Percentiles rank a stretch among this genome's conserved stretches.
Evolutionary conservation across 73 alveolate genomes (phyloP).

Genomic region (Symbiodinium natans): DNA sequence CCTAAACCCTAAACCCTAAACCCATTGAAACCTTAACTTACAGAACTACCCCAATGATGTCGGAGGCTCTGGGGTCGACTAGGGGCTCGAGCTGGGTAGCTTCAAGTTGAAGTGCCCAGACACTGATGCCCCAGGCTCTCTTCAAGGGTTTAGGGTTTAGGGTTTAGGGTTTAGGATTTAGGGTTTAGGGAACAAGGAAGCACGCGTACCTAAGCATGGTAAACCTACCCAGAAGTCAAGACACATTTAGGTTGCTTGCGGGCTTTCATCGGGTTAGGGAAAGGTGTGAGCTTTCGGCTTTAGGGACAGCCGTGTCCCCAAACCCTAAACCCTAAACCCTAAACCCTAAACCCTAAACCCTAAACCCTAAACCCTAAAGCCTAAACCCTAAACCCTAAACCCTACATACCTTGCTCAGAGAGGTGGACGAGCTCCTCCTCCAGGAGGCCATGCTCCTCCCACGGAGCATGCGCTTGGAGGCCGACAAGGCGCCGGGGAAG

Average conservation of each 20-base stretch:
- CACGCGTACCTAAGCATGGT: no score
- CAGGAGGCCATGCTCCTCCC: constrained; percentile 13
- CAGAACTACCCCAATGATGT: no score
- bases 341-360: neutral
- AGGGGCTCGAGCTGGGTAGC: no score
- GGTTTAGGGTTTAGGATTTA: neutral
- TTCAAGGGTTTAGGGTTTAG: neutral
- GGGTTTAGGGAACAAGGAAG: neutral
- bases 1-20: no score
- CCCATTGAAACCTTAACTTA: no score
- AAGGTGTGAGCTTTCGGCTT: no score
- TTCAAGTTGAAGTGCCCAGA: no score
- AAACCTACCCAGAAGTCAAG: no score
- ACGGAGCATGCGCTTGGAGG: neutral
- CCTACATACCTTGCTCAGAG: neutral
- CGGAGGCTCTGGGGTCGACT: no score
- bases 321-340: neutral
- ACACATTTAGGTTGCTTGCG: neutral
- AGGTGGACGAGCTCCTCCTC: neutral
- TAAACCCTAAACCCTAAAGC: neutral
- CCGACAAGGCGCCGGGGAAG: neutral
- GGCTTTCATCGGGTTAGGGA: no score
- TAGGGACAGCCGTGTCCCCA: no score
- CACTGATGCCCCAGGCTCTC: no score
- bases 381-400: neutral